These are phyloP conservation scores for Diaporthe sp. DNA, from an alignment of 2,329 filamentous ascomycete species.

Conservation along the genomic window DNA sequence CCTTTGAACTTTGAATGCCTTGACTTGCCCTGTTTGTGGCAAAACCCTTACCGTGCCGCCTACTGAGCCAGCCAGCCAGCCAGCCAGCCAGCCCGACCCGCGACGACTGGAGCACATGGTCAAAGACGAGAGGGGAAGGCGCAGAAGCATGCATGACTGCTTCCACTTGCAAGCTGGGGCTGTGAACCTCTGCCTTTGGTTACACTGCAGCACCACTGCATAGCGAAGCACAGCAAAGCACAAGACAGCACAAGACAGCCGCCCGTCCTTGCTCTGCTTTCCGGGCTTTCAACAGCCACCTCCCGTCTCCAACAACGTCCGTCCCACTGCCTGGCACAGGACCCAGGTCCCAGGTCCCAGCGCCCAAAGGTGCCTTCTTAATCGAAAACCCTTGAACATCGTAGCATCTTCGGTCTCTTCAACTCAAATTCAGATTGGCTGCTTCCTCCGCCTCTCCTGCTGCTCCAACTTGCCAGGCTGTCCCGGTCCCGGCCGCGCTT, in stretches of 20 bases:
- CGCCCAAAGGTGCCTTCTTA: neutral
- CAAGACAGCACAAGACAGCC: neutral
- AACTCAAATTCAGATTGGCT: neutral
- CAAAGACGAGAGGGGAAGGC: conserved; percentile 6
- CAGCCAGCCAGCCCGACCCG: neutral
- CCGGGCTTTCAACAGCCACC: neutral
- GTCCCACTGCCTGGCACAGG: neutral
- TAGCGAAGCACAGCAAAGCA: neutral
- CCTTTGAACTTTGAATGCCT: conserved; percentile 1
- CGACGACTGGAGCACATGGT: neutral
- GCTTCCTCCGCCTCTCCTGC: neutral
- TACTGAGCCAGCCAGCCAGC: neutral
- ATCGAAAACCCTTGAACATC: neutral
- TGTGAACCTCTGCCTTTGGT: conserved; percentile 1
- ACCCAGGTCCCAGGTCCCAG: neutral
- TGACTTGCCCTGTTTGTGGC: conserved; percentile 1
- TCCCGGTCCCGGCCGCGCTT: neutral
- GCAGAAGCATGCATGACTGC: neutral
- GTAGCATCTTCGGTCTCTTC: neutral
- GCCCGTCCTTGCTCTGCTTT: neutral
- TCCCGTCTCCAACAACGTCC: neutral
- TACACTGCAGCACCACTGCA: conserved; percentile 9
- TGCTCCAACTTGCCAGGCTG: neutral
- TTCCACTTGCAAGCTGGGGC: conserved; percentile 1
- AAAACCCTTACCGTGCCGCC: neutral